Percentiles rank a stretch among this genome's conserved stretches.
phyloP scores from a whole-genome alignment of 1,284 basidiomycete genomes.

The Tilletia indica region DNA sequence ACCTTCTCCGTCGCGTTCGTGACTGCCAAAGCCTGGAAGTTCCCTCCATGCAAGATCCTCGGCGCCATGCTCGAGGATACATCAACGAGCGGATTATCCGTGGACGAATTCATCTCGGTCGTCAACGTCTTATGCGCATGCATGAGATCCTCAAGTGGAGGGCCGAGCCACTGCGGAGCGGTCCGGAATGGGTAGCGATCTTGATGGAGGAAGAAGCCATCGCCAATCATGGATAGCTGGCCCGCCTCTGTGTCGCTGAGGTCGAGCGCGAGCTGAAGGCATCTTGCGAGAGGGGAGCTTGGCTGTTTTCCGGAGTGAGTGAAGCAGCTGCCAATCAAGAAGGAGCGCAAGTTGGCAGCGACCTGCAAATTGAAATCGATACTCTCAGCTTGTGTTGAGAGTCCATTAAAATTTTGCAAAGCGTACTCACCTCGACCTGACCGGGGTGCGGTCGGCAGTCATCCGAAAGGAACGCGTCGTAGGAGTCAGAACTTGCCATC shows the following conservation, averaged over 20 bases:
- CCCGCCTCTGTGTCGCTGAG: conserved; percentile 3
- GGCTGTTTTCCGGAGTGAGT: neutral
- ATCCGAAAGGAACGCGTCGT: conserved; percentile 14
- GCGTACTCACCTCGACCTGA: conserved; percentile 9
- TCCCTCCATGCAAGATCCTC: conserved; percentile 75
- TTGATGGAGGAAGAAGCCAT: conserved; percentile 10
- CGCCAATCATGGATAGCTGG: neutral
- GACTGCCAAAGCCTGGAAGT: conserved; percentile 68
- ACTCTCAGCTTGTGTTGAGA: no score
- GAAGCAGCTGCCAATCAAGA: conserved; percentile 1
- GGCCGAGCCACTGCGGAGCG: conserved; percentile 68
- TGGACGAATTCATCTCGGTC: conserved; percentile 81
- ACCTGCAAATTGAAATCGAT: neutral
- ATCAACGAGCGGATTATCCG: conserved; percentile 52
- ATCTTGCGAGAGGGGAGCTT: neutral
- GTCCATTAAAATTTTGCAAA: no score
- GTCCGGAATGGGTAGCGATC: conserved; percentile 22
- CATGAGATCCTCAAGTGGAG: conserved; percentile 77
- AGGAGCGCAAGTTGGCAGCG: conserved; percentile 14
- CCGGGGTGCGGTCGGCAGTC: conserved; percentile 11
- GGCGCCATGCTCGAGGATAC: conserved; percentile 51
- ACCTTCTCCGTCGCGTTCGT: conserved; percentile 7
- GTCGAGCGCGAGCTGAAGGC: conserved; percentile 9
- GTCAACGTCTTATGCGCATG: conserved; percentile 67
- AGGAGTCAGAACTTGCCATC: neutral